Conservation (phyloP, 805 yeast species). For the Spathaspora gorwiae region DNA sequence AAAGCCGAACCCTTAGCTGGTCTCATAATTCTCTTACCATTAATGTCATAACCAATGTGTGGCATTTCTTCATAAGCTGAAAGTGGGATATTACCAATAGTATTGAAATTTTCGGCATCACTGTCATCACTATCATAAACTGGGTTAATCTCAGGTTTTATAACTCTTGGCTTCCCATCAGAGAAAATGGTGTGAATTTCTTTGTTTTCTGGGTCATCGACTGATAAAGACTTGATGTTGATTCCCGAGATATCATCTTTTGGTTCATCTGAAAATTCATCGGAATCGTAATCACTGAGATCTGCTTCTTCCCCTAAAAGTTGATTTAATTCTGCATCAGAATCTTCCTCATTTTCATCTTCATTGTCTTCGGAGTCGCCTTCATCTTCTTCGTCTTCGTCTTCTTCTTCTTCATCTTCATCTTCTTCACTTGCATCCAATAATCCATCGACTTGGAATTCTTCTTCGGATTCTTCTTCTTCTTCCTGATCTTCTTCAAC, state of each 20-base stretch:
- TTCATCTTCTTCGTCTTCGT: slow-evolving; percentile 23
- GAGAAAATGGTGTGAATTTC: slow-evolving; percentile 48
- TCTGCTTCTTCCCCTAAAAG: slow-evolving; percentile 55
- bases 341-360: slow-evolving; percentile 18
- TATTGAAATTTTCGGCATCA: slow-evolving; percentile 73
- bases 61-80: slow-evolving; percentile 96
- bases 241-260: slow-evolving; percentile 52
- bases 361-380: slow-evolving; percentile 38
- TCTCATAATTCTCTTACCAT: slow-evolving; percentile 97
- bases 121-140: slow-evolving; percentile 93
- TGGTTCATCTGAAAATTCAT: slow-evolving; percentile 51
- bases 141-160: slow-evolving; percentile 89
- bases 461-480: slow-evolving; percentile 25
- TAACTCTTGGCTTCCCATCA: slow-evolving; percentile 75
- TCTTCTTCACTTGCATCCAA: slow-evolving; percentile 38
- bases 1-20: slow-evolving; percentile 96
- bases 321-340: slow-evolving; percentile 60
- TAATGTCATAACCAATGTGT: slow-evolving; percentile 93
- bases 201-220: slow-evolving; percentile 29
- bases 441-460: slow-evolving; percentile 32
- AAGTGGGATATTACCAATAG: slow-evolving; percentile 90
- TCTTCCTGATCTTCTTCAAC: slow-evolving; percentile 13
- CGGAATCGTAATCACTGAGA: slow-evolving; percentile 36
- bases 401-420: slow-evolving; percentile 24
- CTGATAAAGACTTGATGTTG: slow-evolving; percentile 46